A percentile compares a stretch with the other conserved stretches of the same genome.
Conservation (phyloP, 306 rosid genomes). For the Pyrus betulifolia region DNA sequence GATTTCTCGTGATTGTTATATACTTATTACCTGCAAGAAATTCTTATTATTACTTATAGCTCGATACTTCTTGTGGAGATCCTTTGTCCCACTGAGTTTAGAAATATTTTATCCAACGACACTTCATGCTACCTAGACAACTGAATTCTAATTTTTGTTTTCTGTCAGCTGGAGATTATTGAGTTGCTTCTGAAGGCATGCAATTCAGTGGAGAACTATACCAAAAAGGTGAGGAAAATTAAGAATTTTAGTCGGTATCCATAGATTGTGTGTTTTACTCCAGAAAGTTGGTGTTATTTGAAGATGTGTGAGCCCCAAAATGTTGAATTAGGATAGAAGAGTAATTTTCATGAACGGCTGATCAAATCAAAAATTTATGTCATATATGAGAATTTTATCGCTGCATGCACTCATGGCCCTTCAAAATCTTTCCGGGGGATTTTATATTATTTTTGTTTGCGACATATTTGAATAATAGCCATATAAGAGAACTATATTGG, state of each 20-base stretch:
- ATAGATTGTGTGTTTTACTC: not conserved
- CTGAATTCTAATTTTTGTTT: conserved; percentile 14
- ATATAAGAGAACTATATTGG: no score
- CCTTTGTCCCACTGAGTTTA: not conserved
- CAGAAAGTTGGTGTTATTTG: not conserved
- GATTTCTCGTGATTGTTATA: not conserved
- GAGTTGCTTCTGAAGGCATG: conserved; percentile 72
- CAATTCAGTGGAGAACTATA: conserved; percentile 43
- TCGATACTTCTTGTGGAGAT: not conserved
- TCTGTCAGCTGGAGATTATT: conserved; percentile 59
- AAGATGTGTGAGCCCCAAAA: not conserved
- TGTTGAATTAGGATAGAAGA: not conserved
- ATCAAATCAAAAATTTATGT: not conserved
- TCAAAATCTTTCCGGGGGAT: no score
- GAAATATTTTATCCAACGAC: not conserved
- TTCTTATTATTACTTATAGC: not conserved
- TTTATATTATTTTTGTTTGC: no score
- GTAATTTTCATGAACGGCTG: not conserved
- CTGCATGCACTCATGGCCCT: no score
- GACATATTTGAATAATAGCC: no score
- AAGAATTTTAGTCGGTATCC: not conserved
- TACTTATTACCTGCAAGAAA: not conserved
- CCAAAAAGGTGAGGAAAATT: conserved; percentile 43
- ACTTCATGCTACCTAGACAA: not conserved
- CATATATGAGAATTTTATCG: no score